phyloP scores from a whole-genome alignment of 2,329 filamentous ascomycete genomes.

The Bipolaris sorokiniana region DNA sequence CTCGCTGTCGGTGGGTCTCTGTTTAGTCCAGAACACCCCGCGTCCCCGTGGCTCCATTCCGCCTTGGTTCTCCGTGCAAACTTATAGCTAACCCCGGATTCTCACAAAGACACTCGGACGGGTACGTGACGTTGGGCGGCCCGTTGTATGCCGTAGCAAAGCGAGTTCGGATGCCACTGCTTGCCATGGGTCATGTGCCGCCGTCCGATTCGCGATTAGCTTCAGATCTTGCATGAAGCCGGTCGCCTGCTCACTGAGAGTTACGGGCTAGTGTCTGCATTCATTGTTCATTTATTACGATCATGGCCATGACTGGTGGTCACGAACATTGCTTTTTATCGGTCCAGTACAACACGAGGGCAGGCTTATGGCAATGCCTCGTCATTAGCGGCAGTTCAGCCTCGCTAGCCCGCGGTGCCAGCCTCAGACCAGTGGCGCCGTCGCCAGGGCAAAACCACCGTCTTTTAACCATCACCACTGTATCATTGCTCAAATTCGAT shows the following conservation, averaged over 20 bases:
- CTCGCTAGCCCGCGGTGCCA: not conserved
- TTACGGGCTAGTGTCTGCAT: constrained; percentile 3
- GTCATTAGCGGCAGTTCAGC: constrained; percentile 5
- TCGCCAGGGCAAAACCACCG: constrained; percentile 19
- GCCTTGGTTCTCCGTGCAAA: constrained; percentile 8
- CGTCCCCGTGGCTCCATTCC: constrained; percentile 9
- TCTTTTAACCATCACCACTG: constrained; percentile 8
- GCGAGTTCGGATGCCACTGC: constrained; percentile 31
- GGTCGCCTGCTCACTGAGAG: constrained; percentile 1
- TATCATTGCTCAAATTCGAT: constrained; percentile 4
- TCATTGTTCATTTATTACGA: not conserved
- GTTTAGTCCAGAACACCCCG: constrained; percentile 20
- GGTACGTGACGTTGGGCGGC: constrained; percentile 20
- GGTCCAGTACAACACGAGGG: constrained; percentile 1
- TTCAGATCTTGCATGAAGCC: constrained; percentile 34
- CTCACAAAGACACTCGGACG: constrained; percentile 9
- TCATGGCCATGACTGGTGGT: not conserved
- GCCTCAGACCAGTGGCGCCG: constrained; percentile 4
- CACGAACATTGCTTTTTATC: constrained; percentile 5
- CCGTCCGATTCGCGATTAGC: constrained; percentile 13
- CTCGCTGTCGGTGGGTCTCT: constrained; percentile 9
- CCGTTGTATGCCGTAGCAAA: constrained; percentile 43
- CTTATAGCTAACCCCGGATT: constrained; percentile 15
- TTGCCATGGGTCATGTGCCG: constrained; percentile 35
- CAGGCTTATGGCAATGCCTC: constrained; percentile 1